phyloP scores from a whole-genome alignment of 2,329 filamentous ascomycete species.

The Chrysoporthe cubensis region DNA sequence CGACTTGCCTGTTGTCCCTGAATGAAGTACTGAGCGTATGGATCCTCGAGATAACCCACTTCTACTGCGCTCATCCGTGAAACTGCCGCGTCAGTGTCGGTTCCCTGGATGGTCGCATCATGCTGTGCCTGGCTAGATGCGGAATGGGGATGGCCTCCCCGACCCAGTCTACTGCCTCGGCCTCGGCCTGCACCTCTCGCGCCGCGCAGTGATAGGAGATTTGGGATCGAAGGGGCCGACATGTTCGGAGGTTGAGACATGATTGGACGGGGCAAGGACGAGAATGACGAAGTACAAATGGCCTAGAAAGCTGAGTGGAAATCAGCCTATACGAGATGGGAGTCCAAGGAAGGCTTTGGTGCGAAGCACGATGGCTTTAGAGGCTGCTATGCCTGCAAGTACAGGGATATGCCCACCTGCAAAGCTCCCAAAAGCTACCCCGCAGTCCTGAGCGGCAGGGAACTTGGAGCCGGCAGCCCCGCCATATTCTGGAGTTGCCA shows the following conservation, averaged over 20 bases:
- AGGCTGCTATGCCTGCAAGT: slow-evolving; percentile 3
- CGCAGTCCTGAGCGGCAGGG: background rate
- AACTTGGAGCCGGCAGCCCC: slow-evolving; percentile 7
- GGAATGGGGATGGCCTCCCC: slow-evolving; percentile 31
- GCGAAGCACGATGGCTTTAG: too few relatives aligned
- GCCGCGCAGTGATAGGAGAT: slow-evolving; percentile 65
- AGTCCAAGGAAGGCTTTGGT: background rate
- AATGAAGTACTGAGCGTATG: slow-evolving; percentile 74
- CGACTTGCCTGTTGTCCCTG: slow-evolving; percentile 56
- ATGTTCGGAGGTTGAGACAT: slow-evolving; percentile 48
- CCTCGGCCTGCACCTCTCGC: slow-evolving; percentile 47
- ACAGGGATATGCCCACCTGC: background rate
- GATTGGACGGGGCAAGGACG: background rate
- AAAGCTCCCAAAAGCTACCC: slow-evolving; percentile 20
- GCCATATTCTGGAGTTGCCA: slow-evolving; percentile 5
- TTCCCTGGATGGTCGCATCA: slow-evolving; percentile 82
- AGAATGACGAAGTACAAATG: background rate
- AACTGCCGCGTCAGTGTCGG: slow-evolving; percentile 87
- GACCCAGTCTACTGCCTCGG: slow-evolving; percentile 29
- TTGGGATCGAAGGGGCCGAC: slow-evolving; percentile 77
- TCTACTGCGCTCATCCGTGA: slow-evolving; percentile 88
- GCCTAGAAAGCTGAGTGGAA: background rate
- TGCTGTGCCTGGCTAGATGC: slow-evolving; percentile 46
- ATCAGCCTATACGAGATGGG: background rate
- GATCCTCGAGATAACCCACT: slow-evolving; percentile 81